These are phyloP conservation scores for Fagopyrum homotropicum DNA, from an alignment of 148 eudicot species.

Conservation along the genomic window DNA sequence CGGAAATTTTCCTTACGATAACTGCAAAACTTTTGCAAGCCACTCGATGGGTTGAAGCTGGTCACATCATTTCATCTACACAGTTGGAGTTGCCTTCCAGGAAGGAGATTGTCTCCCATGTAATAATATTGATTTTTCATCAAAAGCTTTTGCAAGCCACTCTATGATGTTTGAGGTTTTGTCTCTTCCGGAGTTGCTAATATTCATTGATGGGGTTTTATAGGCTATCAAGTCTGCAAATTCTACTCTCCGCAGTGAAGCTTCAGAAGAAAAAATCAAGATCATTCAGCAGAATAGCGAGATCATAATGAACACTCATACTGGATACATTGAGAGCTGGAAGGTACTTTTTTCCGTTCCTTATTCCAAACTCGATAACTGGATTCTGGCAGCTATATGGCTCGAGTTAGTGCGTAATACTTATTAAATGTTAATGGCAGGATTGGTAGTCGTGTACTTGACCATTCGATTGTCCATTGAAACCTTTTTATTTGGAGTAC, in stretches of 20 bases:
- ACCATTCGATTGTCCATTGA: background rate
- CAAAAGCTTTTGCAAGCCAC: background rate
- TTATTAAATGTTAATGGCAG: background rate
- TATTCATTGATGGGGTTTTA: slow-evolving; percentile 13
- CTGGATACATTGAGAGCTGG: slow-evolving; percentile 80
- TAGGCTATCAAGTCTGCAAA: slow-evolving; percentile 42
- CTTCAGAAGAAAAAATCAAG: slow-evolving; percentile 42
- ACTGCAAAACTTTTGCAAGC: slow-evolving; percentile 45
- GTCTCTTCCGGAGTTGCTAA: slow-evolving; percentile 7
- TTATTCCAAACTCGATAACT: background rate
- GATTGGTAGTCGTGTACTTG: background rate
- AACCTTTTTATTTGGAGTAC: background rate
- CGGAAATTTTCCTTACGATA: slow-evolving; percentile 66
- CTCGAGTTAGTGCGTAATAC: background rate
- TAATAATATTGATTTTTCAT: slow-evolving; percentile 18
- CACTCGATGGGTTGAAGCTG: slow-evolving; percentile 77
- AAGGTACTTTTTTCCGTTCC: slow-evolving; percentile 40
- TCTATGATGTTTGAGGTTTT: slow-evolving; percentile 1
- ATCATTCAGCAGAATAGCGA: slow-evolving; percentile 47
- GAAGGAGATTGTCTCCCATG: slow-evolving; percentile 42
- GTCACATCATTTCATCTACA: slow-evolving; percentile 67
- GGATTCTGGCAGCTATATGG: background rate
- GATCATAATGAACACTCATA: slow-evolving; percentile 48
- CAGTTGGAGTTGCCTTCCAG: slow-evolving; percentile 71
- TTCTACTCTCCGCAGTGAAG: slow-evolving; percentile 33